These are phyloP conservation scores for Termitomyces sp. DNA, from an alignment of 1,284 basidiomycete species.

Conservation along the genomic window DNA sequence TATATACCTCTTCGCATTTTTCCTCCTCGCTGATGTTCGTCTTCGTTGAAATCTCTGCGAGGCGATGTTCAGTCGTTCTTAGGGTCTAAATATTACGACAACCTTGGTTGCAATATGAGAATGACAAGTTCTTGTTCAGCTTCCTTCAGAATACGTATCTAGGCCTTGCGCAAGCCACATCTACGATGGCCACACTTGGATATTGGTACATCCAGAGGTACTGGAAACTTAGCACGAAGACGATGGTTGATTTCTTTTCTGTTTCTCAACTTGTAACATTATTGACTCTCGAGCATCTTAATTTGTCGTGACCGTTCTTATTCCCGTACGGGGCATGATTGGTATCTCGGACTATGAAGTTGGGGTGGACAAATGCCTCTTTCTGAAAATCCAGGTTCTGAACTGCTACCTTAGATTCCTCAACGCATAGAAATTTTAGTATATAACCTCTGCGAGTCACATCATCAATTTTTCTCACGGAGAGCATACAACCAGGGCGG, in stretches of 20 bases:
- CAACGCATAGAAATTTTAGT: constrained; percentile 84
- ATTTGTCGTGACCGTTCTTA: constrained; percentile 72
- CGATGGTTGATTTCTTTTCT: constrained; percentile 46
- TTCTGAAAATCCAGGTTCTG: not conserved
- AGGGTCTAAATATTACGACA: constrained; percentile 77
- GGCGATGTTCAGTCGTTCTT: not conserved
- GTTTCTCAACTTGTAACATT: not conserved
- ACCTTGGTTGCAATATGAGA: constrained; percentile 75
- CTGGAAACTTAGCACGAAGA: constrained; percentile 73
- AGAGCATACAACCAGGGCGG: constrained; percentile 43
- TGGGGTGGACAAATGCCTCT: constrained; percentile 46
- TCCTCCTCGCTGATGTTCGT: constrained; percentile 70
- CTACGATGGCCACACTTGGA: constrained; percentile 63
- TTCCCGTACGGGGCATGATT: constrained; percentile 84
- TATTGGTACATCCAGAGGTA: constrained; percentile 81
- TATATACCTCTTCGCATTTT: constrained; percentile 69
- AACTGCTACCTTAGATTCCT: constrained; percentile 51
- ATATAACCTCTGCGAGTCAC: constrained; percentile 9
- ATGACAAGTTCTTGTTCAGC: constrained; percentile 69
- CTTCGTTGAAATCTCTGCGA: not conserved
- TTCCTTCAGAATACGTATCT: constrained; percentile 76
- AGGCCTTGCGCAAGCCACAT: constrained; percentile 69
- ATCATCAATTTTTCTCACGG: not conserved
- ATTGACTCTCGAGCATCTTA: constrained; percentile 21
- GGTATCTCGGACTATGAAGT: constrained; percentile 74